Conservation (phyloP, 805 yeast species). For the Myxozyma melibiosi region DNA sequence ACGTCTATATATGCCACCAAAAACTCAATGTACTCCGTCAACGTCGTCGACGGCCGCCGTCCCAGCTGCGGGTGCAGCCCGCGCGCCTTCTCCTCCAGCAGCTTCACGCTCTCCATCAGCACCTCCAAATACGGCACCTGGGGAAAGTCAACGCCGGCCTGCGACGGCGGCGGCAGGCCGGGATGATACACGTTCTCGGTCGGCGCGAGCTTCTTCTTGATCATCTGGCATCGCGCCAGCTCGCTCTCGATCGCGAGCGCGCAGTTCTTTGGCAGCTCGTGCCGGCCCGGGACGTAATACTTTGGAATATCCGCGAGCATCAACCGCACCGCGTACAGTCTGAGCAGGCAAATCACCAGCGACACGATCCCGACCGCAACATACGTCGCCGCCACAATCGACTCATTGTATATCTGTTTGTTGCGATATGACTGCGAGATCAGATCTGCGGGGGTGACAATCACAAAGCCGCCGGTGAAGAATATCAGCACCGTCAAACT, state of each 20-base stretch:
- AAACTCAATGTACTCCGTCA: constrained; percentile 57
- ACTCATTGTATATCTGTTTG: constrained; percentile 73
- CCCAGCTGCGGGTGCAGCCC: constrained; percentile 40
- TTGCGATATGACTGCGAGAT: constrained; percentile 63
- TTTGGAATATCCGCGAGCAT: constrained; percentile 77
- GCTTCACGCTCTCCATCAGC: constrained; percentile 35
- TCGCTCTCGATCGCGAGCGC: constrained; percentile 47
- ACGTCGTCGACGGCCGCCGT: constrained; percentile 50
- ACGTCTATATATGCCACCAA: constrained; percentile 39
- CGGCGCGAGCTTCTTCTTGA: constrained; percentile 49
- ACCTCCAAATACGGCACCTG: constrained; percentile 38
- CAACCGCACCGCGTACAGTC: constrained; percentile 61
- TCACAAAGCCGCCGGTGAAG: constrained; percentile 55
- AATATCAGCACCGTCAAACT: constrained; percentile 40
- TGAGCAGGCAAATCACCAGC: constrained; percentile 55
- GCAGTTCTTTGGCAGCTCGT: constrained; percentile 58
- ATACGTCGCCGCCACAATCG: constrained; percentile 74
- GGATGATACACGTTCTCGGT: constrained; percentile 51
- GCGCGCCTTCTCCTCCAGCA: constrained; percentile 35
- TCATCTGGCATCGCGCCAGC: constrained; percentile 48
- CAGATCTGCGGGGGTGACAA: constrained; percentile 80
- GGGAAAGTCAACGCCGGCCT: constrained; percentile 37
- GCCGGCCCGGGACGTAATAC: constrained; percentile 66
- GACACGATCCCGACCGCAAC: constrained; percentile 59
- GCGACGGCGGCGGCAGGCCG: constrained; percentile 53